Conservation (phyloP, 1,139 yeast genomes). For the Sugiyamaella novakii region DNA sequence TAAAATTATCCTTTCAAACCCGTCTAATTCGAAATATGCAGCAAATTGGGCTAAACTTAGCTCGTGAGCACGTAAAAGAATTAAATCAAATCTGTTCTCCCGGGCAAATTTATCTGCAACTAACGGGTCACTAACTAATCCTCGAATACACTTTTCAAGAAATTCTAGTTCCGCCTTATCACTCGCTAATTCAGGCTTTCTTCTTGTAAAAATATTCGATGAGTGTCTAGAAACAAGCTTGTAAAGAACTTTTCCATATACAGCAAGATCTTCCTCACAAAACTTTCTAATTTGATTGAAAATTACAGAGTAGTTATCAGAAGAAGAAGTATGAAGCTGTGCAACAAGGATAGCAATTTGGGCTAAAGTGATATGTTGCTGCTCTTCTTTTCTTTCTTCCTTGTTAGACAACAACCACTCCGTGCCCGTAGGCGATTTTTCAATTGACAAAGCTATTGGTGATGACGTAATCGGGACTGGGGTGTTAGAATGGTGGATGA, state of each 20-base stretch:
- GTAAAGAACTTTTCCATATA: slow-evolving; percentile 12
- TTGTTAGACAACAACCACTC: slow-evolving; percentile 14
- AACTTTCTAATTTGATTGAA: slow-evolving; percentile 4
- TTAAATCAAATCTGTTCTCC: slow-evolving; percentile 1
- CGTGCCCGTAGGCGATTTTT: slow-evolving; percentile 17
- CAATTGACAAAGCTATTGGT: slow-evolving; percentile 14
- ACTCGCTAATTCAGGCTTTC: not conserved
- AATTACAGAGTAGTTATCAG: slow-evolving; percentile 1
- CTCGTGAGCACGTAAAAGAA: slow-evolving; percentile 8
- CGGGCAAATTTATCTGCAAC: slow-evolving; percentile 11
- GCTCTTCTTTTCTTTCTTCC: slow-evolving; percentile 15
- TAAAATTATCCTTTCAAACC: slow-evolving; percentile 7
- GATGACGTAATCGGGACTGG: too few species aligned
- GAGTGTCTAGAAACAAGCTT: slow-evolving; percentile 10
- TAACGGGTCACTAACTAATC: slow-evolving; percentile 8
- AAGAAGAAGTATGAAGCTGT: not conserved
- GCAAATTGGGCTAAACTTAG: slow-evolving; percentile 13
- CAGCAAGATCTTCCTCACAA: slow-evolving; percentile 5
- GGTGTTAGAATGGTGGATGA: too few species aligned
- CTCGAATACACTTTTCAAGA: not conserved
- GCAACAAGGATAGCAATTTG: slow-evolving; percentile 11
- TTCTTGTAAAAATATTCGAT: slow-evolving; percentile 8
- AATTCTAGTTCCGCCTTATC: slow-evolving; percentile 11
- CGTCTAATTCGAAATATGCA: slow-evolving; percentile 17
- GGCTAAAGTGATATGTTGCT: slow-evolving; percentile 16